Conservation (phyloP, 1,284 basidiomycete species). For the Leccinum pachyderme region DNA sequence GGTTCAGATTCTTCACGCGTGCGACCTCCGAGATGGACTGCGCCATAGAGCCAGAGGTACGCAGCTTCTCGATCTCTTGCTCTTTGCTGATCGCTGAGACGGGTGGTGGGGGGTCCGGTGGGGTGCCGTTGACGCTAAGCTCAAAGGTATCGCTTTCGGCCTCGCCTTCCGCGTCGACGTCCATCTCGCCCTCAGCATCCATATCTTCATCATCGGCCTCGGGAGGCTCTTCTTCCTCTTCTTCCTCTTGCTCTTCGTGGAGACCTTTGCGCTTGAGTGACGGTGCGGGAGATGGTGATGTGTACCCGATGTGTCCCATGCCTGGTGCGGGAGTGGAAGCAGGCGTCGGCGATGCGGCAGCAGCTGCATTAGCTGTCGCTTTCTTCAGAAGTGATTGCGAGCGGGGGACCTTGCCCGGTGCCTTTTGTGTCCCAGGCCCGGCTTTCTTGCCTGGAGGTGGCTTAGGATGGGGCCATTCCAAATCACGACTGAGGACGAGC, state of each 20-base stretch:
- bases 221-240: conserved; percentile 39
- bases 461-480: conserved; percentile 97
- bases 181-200: conserved; percentile 53
- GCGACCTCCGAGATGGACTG: conserved; percentile 97
- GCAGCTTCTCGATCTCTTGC: conserved; percentile 97
- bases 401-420: conserved; percentile 59
- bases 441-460: conserved; percentile 56
- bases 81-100: conserved; percentile 81
- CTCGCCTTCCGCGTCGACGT: conserved; percentile 48
- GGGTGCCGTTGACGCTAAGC: conserved; percentile 44
- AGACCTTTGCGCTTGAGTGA: conserved; percentile 66
- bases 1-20: conserved; percentile 97
- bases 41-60: conserved; percentile 98
- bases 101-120: conserved; percentile 44
- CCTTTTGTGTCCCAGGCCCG: conserved; percentile 45
- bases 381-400: conserved; percentile 66
- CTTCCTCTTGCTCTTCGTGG: conserved; percentile 59
- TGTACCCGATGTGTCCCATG: conserved; percentile 41
- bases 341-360: conserved; percentile 47
- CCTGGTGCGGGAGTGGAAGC: conserved; percentile 49
- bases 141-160: conserved; percentile 58
- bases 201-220: conserved; percentile 52
- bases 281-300: conserved; percentile 55
- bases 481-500: conserved; percentile 80
- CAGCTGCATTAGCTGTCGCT: conserved; percentile 71